A percentile compares a stretch with the other conserved stretches of the same genome.
These are phyloP conservation scores for Domatiomyces globalis DNA, from an alignment of 2,329 filamentous ascomycete species.

Conservation along the genomic window DNA sequence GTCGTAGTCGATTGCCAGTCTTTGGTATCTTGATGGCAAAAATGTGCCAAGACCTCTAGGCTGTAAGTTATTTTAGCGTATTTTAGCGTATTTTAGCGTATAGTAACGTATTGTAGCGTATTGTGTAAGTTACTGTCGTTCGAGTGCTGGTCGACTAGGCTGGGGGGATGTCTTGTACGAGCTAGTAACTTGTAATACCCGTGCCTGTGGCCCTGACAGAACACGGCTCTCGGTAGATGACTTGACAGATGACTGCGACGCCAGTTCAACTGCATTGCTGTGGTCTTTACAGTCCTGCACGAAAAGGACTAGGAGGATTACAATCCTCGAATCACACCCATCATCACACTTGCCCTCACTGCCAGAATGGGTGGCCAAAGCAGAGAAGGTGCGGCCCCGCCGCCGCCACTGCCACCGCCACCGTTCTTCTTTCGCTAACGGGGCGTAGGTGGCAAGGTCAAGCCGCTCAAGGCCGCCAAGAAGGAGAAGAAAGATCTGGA, in stretches of 20 bases:
- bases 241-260: too few species aligned
- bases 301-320: background rate
- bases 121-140: too few species aligned
- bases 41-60: background rate
- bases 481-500: slow-evolving; percentile 71
- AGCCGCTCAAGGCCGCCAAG: slow-evolving; percentile 80
- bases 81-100: too few species aligned
- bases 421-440: background rate
- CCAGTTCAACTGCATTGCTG: background rate
- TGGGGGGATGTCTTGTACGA: background rate
- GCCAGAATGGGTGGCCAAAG: slow-evolving; percentile 49
- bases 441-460: slow-evolving; percentile 58
- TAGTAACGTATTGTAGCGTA: too few species aligned
- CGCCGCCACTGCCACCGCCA: background rate
- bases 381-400: slow-evolving; percentile 44
- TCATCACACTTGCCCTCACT: background rate
- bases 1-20: background rate
- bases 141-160: too few species aligned
- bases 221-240: background rate
- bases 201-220: background rate
- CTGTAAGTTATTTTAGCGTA: background rate
- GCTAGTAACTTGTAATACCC: background rate
- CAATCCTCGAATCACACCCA: background rate
- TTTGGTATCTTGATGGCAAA: background rate
- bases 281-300: background rate